These are phyloP conservation scores for Pochonia chlamydosporia DNA, from an alignment of 2,329 filamentous ascomycete species.

Conservation along the genomic window DNA sequence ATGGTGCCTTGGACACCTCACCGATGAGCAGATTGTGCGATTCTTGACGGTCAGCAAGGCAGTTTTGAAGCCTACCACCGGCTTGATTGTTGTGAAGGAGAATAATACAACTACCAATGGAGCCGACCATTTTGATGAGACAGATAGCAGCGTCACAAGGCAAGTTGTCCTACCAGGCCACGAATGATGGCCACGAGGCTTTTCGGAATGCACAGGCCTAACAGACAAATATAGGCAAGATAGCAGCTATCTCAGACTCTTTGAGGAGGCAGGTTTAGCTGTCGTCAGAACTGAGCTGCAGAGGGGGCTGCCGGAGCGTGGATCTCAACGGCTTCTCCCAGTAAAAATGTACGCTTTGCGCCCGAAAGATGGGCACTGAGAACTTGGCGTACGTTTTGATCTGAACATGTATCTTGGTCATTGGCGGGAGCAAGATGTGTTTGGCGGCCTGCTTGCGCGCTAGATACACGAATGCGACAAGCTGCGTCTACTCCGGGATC, in stretches of 20 bases:
- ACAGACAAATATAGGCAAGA: constrained; percentile 51
- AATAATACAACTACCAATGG: constrained; percentile 58
- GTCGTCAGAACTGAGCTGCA: constrained; percentile 69
- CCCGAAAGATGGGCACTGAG: no score
- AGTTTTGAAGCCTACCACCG: constrained; percentile 21
- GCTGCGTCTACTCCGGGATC: no score
- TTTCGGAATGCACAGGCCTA: neutral
- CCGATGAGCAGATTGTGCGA: constrained; percentile 62
- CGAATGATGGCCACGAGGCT: neutral
- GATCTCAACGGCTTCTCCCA: constrained; percentile 49
- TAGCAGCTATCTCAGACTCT: constrained; percentile 62
- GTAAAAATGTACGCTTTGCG: constrained; percentile 71
- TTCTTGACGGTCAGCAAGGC: constrained; percentile 61
- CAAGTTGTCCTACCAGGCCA: constrained; percentile 26
- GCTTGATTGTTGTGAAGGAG: constrained; percentile 48
- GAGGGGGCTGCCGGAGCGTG: constrained; percentile 58
- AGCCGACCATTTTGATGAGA: constrained; percentile 66
- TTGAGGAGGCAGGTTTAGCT: constrained; percentile 61
- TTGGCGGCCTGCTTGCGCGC: no score
- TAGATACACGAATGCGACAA: no score
- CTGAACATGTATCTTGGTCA: no score
- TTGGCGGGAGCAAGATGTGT: no score
- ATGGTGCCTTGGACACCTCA: constrained; percentile 84
- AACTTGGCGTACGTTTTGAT: no score
- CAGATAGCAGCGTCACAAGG: constrained; percentile 73